Evolutionary conservation across 2,329 filamentous ascomycete genomes (phyloP).

Genomic region (Aspergillus carbonarius): DNA sequence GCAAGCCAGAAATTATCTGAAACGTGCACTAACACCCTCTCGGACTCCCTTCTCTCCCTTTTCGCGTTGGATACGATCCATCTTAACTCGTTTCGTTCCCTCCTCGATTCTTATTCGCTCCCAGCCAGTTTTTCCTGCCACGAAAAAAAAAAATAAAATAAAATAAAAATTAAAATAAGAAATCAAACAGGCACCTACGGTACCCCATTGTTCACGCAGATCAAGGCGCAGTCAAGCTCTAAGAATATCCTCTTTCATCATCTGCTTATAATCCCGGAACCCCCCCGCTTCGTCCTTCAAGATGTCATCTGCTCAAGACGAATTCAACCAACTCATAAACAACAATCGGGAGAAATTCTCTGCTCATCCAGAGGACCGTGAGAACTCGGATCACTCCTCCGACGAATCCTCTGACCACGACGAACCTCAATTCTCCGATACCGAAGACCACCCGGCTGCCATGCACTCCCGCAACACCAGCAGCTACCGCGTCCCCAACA

Average conservation of each 20-base stretch:
- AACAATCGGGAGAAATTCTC: conserved; percentile 35
- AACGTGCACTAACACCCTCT: conserved; percentile 3
- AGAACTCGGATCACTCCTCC: conserved; percentile 28
- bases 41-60: not conserved
- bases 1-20: not conserved
- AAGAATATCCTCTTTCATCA: conserved; percentile 13
- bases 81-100: not conserved
- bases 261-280: conserved; percentile 16
- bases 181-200: not conserved
- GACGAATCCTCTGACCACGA: conserved; percentile 21
- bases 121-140: not conserved
- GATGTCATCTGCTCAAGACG: conserved; percentile 48
- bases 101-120: not conserved
- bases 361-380: conserved; percentile 46
- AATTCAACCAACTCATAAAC: conserved; percentile 46
- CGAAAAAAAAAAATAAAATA: not conserved
- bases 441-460: conserved; percentile 32
- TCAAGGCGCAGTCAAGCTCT: conserved; percentile 12
- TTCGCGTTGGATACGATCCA: conserved; percentile 1
- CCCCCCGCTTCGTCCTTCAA: conserved; percentile 24
- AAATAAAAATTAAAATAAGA: not conserved
- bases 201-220: conserved; percentile 9
- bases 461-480: conserved; percentile 39
- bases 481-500: conserved; percentile 46
- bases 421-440: conserved; percentile 35